phyloP scores from a whole-genome alignment of 805 yeast species.

The Ogataea pignaliae region DNA sequence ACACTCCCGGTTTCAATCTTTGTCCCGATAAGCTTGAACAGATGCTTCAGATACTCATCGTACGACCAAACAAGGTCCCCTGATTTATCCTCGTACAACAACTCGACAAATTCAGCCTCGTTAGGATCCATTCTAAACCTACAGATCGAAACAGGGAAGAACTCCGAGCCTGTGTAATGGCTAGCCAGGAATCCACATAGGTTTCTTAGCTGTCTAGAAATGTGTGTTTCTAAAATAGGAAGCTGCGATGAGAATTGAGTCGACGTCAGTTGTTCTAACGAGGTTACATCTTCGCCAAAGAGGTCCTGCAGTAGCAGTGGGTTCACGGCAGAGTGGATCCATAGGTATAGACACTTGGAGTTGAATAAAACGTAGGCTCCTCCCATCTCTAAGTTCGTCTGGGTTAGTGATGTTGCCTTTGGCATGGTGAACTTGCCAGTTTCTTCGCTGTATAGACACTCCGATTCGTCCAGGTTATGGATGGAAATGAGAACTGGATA shows the following conservation, averaged over 20 bases:
- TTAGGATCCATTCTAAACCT: conserved; percentile 63
- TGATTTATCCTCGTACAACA: conserved; percentile 70
- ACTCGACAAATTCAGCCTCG: conserved; percentile 49
- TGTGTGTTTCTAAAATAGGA: conserved; percentile 65
- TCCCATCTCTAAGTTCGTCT: conserved; percentile 45
- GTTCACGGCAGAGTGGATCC: conserved; percentile 68
- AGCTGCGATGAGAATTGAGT: conserved; percentile 42
- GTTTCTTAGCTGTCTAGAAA: conserved; percentile 64
- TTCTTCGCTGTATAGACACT: conserved; percentile 44
- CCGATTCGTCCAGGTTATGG: conserved; percentile 58
- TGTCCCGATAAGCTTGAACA: conserved; percentile 61
- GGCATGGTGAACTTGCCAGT: conserved; percentile 47
- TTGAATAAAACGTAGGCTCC: conserved; percentile 79
- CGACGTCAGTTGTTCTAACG: conserved; percentile 44
- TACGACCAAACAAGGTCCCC: conserved; percentile 52
- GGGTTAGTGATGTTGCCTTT: conserved; percentile 40
- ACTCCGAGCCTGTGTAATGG: conserved; percentile 33
- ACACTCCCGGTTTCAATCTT: conserved; percentile 32
- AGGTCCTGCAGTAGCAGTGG: conserved; percentile 66
- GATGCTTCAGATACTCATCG: conserved; percentile 58
- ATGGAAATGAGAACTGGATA: conserved; percentile 80
- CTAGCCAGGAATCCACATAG: conserved; percentile 52
- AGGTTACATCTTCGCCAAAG: conserved; percentile 52
- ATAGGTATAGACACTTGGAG: conserved; percentile 54
- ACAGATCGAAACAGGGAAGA: conserved; percentile 52